phyloP scores from a whole-genome alignment of 768 basidiomycete genomes.

The Gelatoporia subvermispora region DNA sequence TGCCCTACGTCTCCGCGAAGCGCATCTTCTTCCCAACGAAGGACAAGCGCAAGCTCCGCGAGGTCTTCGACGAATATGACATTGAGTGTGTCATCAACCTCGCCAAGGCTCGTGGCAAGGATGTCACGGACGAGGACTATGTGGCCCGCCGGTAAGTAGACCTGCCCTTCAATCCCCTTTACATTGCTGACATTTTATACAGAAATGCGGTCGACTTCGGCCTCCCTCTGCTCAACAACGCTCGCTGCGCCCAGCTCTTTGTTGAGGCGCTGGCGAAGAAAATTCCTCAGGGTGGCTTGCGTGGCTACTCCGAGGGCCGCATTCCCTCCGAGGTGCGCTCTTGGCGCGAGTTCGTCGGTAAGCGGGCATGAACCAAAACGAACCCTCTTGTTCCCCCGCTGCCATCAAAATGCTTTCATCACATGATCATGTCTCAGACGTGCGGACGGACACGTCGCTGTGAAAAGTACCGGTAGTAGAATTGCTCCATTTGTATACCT shows the following conservation, averaged over 20 bases:
- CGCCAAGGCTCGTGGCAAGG: constrained; percentile 69
- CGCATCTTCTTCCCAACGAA: constrained; percentile 95
- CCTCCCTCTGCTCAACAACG: constrained; percentile 84
- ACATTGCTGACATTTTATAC: constrained; percentile 4
- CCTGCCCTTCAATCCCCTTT: constrained; percentile 6
- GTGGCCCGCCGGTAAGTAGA: constrained; percentile 78
- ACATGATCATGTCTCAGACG: background rate
- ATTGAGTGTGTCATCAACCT: constrained; percentile 95
- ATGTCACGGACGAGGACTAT: constrained; percentile 89
- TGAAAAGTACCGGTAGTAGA: constrained; percentile 16
- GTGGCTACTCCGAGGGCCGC: constrained; percentile 77
- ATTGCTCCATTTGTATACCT: constrained; percentile 13
- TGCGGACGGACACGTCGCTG: background rate
- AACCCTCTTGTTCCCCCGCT: background rate
- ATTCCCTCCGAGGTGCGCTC: constrained; percentile 90
- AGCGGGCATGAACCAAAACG: constrained; percentile 44
- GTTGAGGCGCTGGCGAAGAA: constrained; percentile 85
- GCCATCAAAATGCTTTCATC: background rate
- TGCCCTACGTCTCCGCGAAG: constrained; percentile 76
- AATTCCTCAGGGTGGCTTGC: constrained; percentile 74
- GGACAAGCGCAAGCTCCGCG: constrained; percentile 91
- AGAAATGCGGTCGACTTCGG: constrained; percentile 97
- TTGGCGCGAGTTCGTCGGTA: constrained; percentile 87
- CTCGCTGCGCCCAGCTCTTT: constrained; percentile 83
- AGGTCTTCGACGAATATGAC: constrained; percentile 91